Base-by-base conservation (phyloP, 495 filamentous ascomycete genomes). In the Podospora didyma region DNA sequence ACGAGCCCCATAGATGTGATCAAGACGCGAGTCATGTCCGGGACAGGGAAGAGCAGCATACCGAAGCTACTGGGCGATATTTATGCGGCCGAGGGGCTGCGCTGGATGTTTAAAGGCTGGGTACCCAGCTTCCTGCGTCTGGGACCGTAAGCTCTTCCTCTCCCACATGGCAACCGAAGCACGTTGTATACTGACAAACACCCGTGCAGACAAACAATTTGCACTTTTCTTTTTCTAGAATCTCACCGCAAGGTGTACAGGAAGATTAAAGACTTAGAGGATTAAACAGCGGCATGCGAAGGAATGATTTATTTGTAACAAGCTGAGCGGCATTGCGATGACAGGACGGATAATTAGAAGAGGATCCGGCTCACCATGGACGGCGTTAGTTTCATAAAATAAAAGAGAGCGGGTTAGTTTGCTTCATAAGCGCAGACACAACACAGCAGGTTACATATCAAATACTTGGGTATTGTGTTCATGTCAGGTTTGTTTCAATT, bases 101-200 rank as follows among this genome's bases (percentile, higher is more conserved):
- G 76, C 56, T 98, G 94, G 94, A 89, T 92, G 82, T 97, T 97
- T 73, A 86, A 87, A 66, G 94, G 94, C n/a, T 98, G 94, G 94
- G 87, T 96, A 45, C 94, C 94, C 10, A 94, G 90, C 64, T 98
- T 98, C 69, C 85, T 96, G 54, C 80, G 94, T n/a, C 66, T 98
- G 54, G 95, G 83, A 56, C 83, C 80, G 77, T 80, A 69, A 68
- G 77, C 76, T 31, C 21, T 47, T 46, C 53, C 17, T 45, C 2
- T 2, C 24, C 17, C 2, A 0, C 45, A n/a, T 24, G 23, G 9
- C 12, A 42, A 16, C 4, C 6, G 16, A 14, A 41, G 14, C 17
- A 34, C 2, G 19, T n/a, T n/a, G n/a, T 10, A 22, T 54, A 45
- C 20, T 56, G 34, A 64, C 58, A 49, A 16, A 45, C 39, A 42